These are phyloP conservation scores for Pseudogymnoascus sp. DNA, from an alignment of 2,329 filamentous ascomycete species.

Conservation along the genomic window DNA sequence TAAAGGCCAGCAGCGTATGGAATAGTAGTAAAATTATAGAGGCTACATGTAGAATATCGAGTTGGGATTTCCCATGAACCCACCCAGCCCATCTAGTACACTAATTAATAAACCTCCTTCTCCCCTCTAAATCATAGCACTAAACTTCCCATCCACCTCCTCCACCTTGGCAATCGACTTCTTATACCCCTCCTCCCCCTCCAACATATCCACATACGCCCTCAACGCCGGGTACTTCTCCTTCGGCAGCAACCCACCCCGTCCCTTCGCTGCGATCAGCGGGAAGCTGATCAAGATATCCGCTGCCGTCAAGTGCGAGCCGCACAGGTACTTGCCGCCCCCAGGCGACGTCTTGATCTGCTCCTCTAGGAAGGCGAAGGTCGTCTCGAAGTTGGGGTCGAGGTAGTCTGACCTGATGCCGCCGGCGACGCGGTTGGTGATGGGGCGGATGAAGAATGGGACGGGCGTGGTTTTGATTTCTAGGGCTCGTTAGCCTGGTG, in stretches of 20 bases:
- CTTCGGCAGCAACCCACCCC: slow-evolving; percentile 30
- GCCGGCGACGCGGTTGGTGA: slow-evolving; percentile 46
- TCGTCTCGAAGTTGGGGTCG: slow-evolving; percentile 36
- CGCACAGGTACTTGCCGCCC: slow-evolving; percentile 42
- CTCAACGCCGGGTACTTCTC: slow-evolving; percentile 38
- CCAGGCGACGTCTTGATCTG: slow-evolving; percentile 39
- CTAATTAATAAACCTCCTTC: no score
- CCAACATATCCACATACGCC: slow-evolving; percentile 37
- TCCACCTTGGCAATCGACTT: slow-evolving; percentile 41
- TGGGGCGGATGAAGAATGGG: slow-evolving; percentile 61
- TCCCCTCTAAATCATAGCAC: slow-evolving; percentile 14
- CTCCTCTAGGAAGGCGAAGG: slow-evolving; percentile 43
- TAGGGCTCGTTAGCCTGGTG: slow-evolving; percentile 17
- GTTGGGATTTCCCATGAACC: background rate
- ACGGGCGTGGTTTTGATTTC: slow-evolving; percentile 47
- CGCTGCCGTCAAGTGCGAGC: slow-evolving; percentile 38
- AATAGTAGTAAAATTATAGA: background rate
- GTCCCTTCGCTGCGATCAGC: slow-evolving; percentile 34
- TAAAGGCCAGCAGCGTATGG: background rate
- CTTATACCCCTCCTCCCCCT: slow-evolving; percentile 35
- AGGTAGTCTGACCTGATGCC: slow-evolving; percentile 38
- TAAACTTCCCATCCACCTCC: slow-evolving; percentile 30
- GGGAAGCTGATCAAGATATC: slow-evolving; percentile 46
- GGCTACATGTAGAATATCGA: background rate
- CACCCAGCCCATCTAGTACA: background rate